Conservation (phyloP, 306 rosid species). For the Vigna hirtella region DNA sequence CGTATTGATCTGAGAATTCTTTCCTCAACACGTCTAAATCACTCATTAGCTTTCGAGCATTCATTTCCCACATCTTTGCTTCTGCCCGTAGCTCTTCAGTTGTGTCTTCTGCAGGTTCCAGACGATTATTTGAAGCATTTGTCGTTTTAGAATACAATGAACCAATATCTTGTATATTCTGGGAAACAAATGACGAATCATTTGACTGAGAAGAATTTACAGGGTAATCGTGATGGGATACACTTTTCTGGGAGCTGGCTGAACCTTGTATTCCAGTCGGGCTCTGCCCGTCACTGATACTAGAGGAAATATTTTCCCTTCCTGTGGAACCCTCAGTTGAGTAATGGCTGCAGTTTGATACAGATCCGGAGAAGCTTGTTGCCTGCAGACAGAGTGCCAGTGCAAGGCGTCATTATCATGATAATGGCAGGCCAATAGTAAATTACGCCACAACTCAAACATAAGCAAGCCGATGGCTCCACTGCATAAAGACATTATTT, state of each 20-base stretch:
- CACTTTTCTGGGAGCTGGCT: conserved; percentile 52
- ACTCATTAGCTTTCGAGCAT: conserved; percentile 79
- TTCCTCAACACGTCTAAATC: conserved; percentile 72
- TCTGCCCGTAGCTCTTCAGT: conserved; percentile 81
- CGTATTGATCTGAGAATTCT: conserved; percentile 71
- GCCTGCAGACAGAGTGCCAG: conserved; percentile 46
- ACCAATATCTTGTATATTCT: conserved; percentile 37
- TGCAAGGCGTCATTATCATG: conserved; percentile 24
- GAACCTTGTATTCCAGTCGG: conserved; percentile 45
- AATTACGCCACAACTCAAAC: conserved; percentile 35
- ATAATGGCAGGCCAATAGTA: conserved; percentile 31
- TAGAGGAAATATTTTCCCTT: conserved; percentile 48
- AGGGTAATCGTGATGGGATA: conserved; percentile 41
- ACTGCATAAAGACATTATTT: conserved; percentile 35
- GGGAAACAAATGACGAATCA: conserved; percentile 45
- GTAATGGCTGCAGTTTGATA: conserved; percentile 52
- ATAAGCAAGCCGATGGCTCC: conserved; percentile 39
- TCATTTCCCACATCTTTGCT: conserved; percentile 97
- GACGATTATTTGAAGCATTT: conserved; percentile 43
- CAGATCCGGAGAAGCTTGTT: conserved; percentile 55
- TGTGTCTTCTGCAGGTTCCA: conserved; percentile 62
- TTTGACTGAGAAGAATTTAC: conserved; percentile 40
- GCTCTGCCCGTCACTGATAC: conserved; percentile 46
- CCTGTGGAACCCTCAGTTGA: conserved; percentile 52
- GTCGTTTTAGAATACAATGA: conserved; percentile 41